Conservation (phyloP, 805 yeast genomes). For the Saturnispora bothae region DNA sequence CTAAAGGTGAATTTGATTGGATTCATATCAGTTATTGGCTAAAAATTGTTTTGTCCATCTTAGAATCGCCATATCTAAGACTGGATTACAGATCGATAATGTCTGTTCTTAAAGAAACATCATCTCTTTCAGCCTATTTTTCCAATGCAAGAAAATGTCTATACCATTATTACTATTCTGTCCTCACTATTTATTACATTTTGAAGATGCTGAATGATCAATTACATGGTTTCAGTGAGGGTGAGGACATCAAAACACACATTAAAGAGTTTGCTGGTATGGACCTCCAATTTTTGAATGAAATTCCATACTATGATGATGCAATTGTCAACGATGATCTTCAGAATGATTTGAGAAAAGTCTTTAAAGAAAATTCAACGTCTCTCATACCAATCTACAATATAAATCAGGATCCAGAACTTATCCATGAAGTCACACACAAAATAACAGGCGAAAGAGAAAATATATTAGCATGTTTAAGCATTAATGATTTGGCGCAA, state of each 20-base stretch:
- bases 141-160: slow-evolving; percentile 1
- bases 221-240: slow-evolving; percentile 19
- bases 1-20: slow-evolving; percentile 16
- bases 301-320: not conserved
- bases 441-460: not conserved
- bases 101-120: slow-evolving; percentile 12
- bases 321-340: not conserved
- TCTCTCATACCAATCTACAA: not conserved
- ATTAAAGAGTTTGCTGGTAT: slow-evolving; percentile 11
- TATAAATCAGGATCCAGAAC: slow-evolving; percentile 1
- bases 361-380: not conserved
- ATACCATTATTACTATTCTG: slow-evolving; percentile 9
- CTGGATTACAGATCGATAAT: slow-evolving; percentile 16
- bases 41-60: slow-evolving; percentile 6
- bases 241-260: slow-evolving; percentile 6
- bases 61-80: slow-evolving; percentile 8
- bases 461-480: not conserved
- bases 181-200: slow-evolving; percentile 15
- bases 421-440: slow-evolving; percentile 3
- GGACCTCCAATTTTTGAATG: slow-evolving; percentile 4
- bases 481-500: not conserved
- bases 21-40: slow-evolving; percentile 21
- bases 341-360: not conserved
- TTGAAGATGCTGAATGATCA: slow-evolving; percentile 11
- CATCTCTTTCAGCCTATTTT: slow-evolving; percentile 8